Evolutionary conservation across 495 filamentous ascomycete species (phyloP), one percentile per base, ranked within the genome.

Genomic region (Bryoglossum gracile): DNA sequence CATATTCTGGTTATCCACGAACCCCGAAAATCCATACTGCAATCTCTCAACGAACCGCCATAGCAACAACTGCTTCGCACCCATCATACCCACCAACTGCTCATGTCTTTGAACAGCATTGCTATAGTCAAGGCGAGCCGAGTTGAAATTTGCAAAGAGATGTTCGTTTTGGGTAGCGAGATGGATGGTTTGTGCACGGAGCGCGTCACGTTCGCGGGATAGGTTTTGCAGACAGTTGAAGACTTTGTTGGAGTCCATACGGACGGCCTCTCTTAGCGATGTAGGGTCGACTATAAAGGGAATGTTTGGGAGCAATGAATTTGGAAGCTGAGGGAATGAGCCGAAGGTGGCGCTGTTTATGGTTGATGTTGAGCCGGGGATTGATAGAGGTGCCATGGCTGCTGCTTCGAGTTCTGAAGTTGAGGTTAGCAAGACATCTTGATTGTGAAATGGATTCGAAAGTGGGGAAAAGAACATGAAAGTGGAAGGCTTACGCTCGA

Each of bases 41-140:
- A 46, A 46, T 13, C 43, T 18, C 6, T 24, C 28, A 36, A 46
- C 36, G 17, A 30, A 41, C 35, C 41, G 40, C 46, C 35, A 41
- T n/a, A 49, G 35, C 34, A 49, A 19, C 2, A 40, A 19, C 46
- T 40, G 23, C 24, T 49, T 49, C 23, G 16, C 34, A 17, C 9
- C 25, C 13, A 21, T 14, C 21, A 49, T 41, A 2, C 23, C 16
- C 3, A 6, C 9, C 10, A 47, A 23, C 1, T 37, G n/a, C 21
- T 47, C 44, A 35, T 24, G 14, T 17, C 3, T 22, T 4, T 37
- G 1, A 8, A 14, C 25, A 8, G 32, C 32, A 38, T n/a, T 21
- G 32, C n/a, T 23, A 25, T 26, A 41, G 18, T 40, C 43, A 13
- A 17, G 23, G n/a, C 9, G 13, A 5, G 43, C 9, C 9, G 35